A percentile compares a stretch with the other conserved stretches of the same genome.
These are phyloP conservation scores for Waitea zeae DNA, from an alignment of 1,284 basidiomycete species.

Conservation along the genomic window DNA sequence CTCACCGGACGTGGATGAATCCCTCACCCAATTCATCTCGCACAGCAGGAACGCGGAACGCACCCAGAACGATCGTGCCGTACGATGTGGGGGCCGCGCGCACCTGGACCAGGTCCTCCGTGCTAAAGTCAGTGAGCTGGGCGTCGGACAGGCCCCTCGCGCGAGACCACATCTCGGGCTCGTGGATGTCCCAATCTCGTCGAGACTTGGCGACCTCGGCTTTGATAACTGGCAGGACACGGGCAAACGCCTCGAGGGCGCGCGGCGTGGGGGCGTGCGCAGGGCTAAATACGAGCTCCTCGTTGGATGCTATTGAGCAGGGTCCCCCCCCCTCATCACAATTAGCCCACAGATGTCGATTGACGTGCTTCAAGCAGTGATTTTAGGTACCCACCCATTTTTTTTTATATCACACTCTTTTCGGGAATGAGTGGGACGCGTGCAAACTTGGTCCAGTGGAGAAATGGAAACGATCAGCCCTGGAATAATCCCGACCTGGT, in stretches of 20 bases:
- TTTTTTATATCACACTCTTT: no score
- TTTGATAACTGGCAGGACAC: conserved; percentile 37
- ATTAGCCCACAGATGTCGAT: no score
- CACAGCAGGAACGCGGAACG: conserved; percentile 52
- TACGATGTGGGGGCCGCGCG: conserved; percentile 32
- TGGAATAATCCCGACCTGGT: no score
- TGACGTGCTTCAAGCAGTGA: no score
- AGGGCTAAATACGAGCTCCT: conserved; percentile 34
- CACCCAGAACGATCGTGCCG: conserved; percentile 58
- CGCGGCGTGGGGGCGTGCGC: conserved; percentile 38
- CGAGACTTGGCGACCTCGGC: conserved; percentile 44
- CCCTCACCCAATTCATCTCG: conserved; percentile 43
- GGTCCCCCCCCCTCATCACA: no score
- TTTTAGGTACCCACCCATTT: no score
- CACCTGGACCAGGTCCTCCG: conserved; percentile 42
- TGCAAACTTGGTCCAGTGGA: no score
- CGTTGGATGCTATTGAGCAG: conserved; percentile 38
- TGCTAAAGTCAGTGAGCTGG: conserved; percentile 31
- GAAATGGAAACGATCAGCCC: no score
- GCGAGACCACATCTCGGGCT: conserved; percentile 56
- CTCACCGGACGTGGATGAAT: conserved; percentile 57
- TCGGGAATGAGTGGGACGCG: no score
- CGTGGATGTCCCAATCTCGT: conserved; percentile 51
- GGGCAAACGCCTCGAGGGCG: conserved; percentile 44
- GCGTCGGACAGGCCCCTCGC: conserved; percentile 31